These are phyloP conservation scores for Penicillium mononematosum DNA, from an alignment of 495 filamentous ascomycete genomes.

Conservation along the genomic window DNA sequence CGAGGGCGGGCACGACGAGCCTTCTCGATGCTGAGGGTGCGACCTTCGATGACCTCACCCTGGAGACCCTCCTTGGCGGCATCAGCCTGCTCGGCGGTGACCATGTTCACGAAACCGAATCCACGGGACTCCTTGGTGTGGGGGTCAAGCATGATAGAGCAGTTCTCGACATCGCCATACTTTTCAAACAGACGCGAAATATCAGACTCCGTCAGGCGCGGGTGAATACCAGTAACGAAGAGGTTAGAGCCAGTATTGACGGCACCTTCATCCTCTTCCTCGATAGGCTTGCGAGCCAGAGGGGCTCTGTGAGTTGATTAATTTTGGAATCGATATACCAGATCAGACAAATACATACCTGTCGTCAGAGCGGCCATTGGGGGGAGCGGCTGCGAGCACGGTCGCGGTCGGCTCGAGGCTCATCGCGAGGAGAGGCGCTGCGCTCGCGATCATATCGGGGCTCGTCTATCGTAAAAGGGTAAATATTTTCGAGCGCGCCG, in stretches of 20 bases:
- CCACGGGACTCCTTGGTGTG: slow-evolving; percentile 98
- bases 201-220: slow-evolving; percentile 85
- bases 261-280: slow-evolving; percentile 72
- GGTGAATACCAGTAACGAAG: slow-evolving; percentile 98
- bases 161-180: slow-evolving; percentile 97
- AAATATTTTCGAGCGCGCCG: slow-evolving; percentile 12
- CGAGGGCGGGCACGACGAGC: slow-evolving; percentile 90
- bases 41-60: slow-evolving; percentile 92
- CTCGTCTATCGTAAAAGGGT: slow-evolving; percentile 57
- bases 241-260: slow-evolving; percentile 95
- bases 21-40: slow-evolving; percentile 98
- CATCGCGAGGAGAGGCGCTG: slow-evolving; percentile 86
- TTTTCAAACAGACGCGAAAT: slow-evolving; percentile 96
- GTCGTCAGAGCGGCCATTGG: slow-evolving; percentile 61
- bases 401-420: slow-evolving; percentile 66
- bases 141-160: slow-evolving; percentile 98
- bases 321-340: neutral
- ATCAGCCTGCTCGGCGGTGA: slow-evolving; percentile 87
- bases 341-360: slow-evolving; percentile 60
- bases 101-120: slow-evolving; percentile 99
- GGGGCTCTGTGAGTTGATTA: slow-evolving; percentile 11
- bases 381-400: slow-evolving; percentile 78
- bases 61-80: slow-evolving; percentile 95
- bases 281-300: slow-evolving; percentile 33
- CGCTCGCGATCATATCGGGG: slow-evolving; percentile 83